phyloP scores from a whole-genome alignment of 805 yeast genomes.

The Hanseniaspora clermontiae region DNA sequence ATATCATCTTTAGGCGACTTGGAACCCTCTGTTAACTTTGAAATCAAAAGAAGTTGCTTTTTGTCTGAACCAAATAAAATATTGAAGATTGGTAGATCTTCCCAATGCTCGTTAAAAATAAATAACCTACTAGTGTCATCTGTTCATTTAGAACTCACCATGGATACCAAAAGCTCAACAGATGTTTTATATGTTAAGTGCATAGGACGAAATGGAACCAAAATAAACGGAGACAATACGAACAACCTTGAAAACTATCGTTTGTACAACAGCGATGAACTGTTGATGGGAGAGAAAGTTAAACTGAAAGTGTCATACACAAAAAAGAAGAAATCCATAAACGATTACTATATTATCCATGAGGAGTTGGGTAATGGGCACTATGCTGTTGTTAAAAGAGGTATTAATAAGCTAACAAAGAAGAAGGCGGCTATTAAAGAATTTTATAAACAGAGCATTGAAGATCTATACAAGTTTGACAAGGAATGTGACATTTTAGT shows the following conservation, averaged over 20 bases:
- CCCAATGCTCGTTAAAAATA: constrained; percentile 9
- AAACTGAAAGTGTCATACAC: constrained; percentile 16
- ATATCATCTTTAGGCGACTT: not conserved
- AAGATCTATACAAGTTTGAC: constrained; percentile 30
- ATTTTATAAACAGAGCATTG: constrained; percentile 44
- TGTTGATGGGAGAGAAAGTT: constrained; percentile 14
- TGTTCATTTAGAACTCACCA: constrained; percentile 23
- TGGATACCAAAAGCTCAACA: constrained; percentile 12
- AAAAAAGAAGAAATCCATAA: constrained; percentile 32
- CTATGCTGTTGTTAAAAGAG: constrained; percentile 70
- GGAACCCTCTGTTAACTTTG: constrained; percentile 22
- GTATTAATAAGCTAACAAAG: constrained; percentile 45
- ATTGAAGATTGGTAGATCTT: constrained; percentile 4
- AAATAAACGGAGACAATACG: not conserved
- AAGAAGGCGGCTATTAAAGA: constrained; percentile 60
- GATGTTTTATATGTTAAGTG: constrained; percentile 5
- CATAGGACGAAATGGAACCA: constrained; percentile 11
- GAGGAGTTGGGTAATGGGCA: constrained; percentile 62
- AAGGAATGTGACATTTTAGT: constrained; percentile 52
- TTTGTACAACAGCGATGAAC: constrained; percentile 12
- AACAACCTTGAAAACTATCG: not conserved
- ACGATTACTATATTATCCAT: constrained; percentile 41
- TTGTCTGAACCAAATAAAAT: constrained; percentile 11
- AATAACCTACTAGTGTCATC: constrained; percentile 8
- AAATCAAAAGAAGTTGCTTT: constrained; percentile 27